Evolutionary conservation across 1,139 yeast species (phyloP).

Genomic region (Lizanozyma gosingica): DNA sequence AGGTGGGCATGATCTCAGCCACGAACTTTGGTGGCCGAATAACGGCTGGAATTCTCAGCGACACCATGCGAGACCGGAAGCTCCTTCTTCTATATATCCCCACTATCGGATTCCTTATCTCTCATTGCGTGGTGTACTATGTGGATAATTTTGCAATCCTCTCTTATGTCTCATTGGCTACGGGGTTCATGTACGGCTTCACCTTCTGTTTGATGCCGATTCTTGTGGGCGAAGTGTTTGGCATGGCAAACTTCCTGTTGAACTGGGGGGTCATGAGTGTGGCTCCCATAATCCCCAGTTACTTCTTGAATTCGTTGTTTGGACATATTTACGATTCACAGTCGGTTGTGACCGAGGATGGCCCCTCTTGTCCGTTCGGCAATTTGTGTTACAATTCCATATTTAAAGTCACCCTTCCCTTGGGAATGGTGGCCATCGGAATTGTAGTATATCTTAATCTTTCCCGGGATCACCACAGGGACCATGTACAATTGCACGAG

Average conservation of each 20-base stretch:
- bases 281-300: constrained; percentile 47
- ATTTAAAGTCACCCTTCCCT: constrained; percentile 9
- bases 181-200: constrained; percentile 52
- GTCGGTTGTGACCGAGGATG: constrained; percentile 11
- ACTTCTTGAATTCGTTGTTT: constrained; percentile 40
- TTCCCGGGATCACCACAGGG: too few relatives aligned
- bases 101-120: constrained; percentile 25
- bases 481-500: too few relatives aligned
- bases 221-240: constrained; percentile 50
- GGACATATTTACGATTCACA: constrained; percentile 45
- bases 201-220: constrained; percentile 50
- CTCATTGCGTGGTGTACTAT: constrained; percentile 34
- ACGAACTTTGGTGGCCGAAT: constrained; percentile 49
- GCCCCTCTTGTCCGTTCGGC: constrained; percentile 10
- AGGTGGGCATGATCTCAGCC: constrained; percentile 46
- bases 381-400: constrained; percentile 12
- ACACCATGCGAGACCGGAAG: constrained; percentile 32
- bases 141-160: constrained; percentile 21
- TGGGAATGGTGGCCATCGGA: constrained; percentile 6
- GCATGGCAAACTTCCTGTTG: constrained; percentile 43
- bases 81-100: constrained; percentile 34
- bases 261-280: constrained; percentile 52
- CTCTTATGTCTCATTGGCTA: constrained; percentile 30
- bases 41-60: constrained; percentile 44
- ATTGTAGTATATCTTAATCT: constrained; percentile 6